These are phyloP conservation scores for Pythium pyrilobum DNA, from an alignment of 352 stramenopile species.

Conservation along the genomic window DNA sequence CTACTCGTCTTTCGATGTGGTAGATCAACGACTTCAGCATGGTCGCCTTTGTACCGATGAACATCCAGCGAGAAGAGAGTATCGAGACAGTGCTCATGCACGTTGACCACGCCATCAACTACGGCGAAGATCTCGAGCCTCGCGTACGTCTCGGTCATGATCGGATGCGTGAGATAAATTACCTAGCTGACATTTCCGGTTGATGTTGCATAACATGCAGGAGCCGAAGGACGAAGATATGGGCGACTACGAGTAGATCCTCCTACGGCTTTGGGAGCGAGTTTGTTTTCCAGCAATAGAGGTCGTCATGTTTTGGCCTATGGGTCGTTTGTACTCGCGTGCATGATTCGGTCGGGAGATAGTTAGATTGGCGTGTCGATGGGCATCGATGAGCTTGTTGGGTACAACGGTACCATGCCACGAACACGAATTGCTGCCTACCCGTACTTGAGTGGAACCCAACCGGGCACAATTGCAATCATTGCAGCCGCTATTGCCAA, in stretches of 20 bases:
- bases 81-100: constrained; percentile 94
- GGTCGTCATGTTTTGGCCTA: not conserved
- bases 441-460: no score
- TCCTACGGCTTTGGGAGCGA: not conserved
- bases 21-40: constrained; percentile 96
- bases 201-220: no score
- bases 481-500: no score
- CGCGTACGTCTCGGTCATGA: constrained; percentile 35
- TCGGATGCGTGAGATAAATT: no score
- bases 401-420: no score
- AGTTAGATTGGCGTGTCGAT: no score
- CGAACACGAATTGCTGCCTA: no score
- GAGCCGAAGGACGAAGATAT: constrained; percentile 66
- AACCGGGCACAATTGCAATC: no score
- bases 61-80: constrained; percentile 96
- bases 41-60: constrained; percentile 97
- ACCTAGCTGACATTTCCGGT: no score
- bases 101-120: constrained; percentile 96
- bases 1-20: not conserved
- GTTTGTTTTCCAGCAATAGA: not conserved
- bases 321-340: no score
- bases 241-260: constrained; percentile 12
- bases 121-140: constrained; percentile 95
- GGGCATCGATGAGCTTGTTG: no score
- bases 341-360: no score